These are phyloP conservation scores for Ustilago sp. DNA, from an alignment of 1,284 basidiomycete genomes.

Conservation along the genomic window DNA sequence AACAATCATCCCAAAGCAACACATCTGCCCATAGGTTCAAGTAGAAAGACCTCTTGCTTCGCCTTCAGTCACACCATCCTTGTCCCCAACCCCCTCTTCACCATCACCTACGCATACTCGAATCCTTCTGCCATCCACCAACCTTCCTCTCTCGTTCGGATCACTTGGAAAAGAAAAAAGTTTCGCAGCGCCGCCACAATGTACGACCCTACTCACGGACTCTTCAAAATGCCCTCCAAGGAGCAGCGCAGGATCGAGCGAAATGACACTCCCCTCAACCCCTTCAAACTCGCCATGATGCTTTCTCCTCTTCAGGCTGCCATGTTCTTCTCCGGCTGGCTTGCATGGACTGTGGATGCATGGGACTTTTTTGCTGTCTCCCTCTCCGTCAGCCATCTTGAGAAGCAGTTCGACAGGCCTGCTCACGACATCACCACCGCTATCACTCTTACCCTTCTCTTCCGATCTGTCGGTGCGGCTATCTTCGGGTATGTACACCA, in stretches of 20 bases:
- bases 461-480: constrained; percentile 87
- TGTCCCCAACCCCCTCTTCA: background rate
- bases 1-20: background rate
- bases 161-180: background rate
- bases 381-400: constrained; percentile 52
- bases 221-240: constrained; percentile 63
- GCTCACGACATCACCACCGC: constrained; percentile 71
- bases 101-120: background rate
- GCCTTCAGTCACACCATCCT: background rate
- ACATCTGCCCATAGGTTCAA: background rate
- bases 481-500: constrained; percentile 74
- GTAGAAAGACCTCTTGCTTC: background rate
- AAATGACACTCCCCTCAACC: background rate
- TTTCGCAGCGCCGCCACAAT: constrained; percentile 15
- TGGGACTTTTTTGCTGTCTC: constrained; percentile 68
- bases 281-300: constrained; percentile 54
- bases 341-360: constrained; percentile 65
- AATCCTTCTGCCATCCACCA: background rate
- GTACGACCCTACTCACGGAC: constrained; percentile 63
- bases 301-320: constrained; percentile 53
- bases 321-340: constrained; percentile 63
- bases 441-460: constrained; percentile 91
- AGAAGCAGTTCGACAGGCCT: constrained; percentile 30
- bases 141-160: background rate
- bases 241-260: constrained; percentile 52